Evolutionary conservation across 164 flowering plant species (phyloP).

Genomic region (Umbilicus rupestris): DNA sequence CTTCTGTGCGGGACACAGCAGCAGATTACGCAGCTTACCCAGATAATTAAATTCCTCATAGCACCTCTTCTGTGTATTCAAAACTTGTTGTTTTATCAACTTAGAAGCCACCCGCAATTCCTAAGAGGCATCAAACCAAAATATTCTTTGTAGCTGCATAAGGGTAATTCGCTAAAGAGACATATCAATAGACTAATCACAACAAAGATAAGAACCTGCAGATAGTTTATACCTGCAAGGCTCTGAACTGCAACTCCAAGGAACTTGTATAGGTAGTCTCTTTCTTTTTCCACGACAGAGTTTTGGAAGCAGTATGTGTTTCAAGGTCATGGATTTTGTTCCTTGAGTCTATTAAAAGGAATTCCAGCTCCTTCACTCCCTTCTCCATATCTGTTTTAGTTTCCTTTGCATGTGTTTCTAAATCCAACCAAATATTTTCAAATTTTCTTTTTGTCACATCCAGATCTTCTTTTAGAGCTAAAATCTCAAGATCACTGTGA

Average conservation of each 20-base stretch:
- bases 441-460: constrained; percentile 32
- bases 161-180: not conserved
- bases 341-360: constrained; percentile 38
- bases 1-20: not conserved
- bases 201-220: not conserved
- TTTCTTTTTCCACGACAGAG: constrained; percentile 46
- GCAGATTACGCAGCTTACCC: constrained; percentile 30
- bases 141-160: not conserved
- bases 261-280: constrained; percentile 38
- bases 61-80: constrained; percentile 35
- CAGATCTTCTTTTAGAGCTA: constrained; percentile 42
- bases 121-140: constrained; percentile 25
- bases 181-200: not conserved
- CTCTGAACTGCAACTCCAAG: constrained; percentile 38
- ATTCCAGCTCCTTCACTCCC: constrained; percentile 53
- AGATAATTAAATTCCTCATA: constrained; percentile 46
- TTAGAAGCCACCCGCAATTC: constrained; percentile 46
- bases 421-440: constrained; percentile 32
- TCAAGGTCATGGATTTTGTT: constrained; percentile 53
- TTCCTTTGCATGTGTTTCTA: constrained; percentile 45
- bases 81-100: constrained; percentile 51
- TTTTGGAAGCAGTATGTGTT: constrained; percentile 41
- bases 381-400: constrained; percentile 36
- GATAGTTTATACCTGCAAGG: constrained; percentile 42
- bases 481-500: constrained; percentile 33